phyloP scores from a whole-genome alignment of 1,284 basidiomycete species.

The Malassezia restricta region DNA sequence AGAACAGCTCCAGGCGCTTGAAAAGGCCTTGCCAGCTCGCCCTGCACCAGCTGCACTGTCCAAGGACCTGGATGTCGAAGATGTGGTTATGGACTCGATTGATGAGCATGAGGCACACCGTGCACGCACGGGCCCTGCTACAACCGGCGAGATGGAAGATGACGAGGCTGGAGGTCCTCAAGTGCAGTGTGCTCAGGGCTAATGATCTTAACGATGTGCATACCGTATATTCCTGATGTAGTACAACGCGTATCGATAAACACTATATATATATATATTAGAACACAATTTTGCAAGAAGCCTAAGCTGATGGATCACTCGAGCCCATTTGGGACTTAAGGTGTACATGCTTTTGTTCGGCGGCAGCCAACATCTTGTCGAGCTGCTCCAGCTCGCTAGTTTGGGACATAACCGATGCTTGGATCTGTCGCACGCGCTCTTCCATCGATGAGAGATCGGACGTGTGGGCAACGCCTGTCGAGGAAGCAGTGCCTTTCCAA shows the following conservation, averaged over 20 bases:
- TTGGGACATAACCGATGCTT: constrained; percentile 26
- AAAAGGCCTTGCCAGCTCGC: constrained; percentile 74
- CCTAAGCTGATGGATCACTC: too few species aligned
- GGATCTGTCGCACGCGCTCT: constrained; percentile 25
- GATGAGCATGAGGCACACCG: constrained; percentile 61
- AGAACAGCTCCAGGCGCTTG: constrained; percentile 61
- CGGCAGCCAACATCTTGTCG: constrained; percentile 30
- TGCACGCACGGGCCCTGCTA: constrained; percentile 47
- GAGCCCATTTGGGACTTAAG: background rate
- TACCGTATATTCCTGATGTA: constrained; percentile 3
- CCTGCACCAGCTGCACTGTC: constrained; percentile 57
- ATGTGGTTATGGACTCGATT: constrained; percentile 70
- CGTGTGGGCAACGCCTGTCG: background rate
- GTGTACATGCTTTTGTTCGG: constrained; percentile 26
- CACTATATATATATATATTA: background rate
- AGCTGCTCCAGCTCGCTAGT: constrained; percentile 33
- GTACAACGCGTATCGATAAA: background rate
- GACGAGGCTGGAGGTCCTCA: constrained; percentile 48
- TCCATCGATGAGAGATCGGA: constrained; percentile 22
- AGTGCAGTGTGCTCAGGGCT: constrained; percentile 40
- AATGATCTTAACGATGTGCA: background rate
- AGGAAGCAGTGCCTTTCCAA: background rate
- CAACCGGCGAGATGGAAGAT: constrained; percentile 63
- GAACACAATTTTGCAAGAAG: background rate
- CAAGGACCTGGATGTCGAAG: constrained; percentile 63